Evolutionary conservation across 1,284 basidiomycete genomes (phyloP).

Genomic region (Sanghuangporus weigelae): DNA sequence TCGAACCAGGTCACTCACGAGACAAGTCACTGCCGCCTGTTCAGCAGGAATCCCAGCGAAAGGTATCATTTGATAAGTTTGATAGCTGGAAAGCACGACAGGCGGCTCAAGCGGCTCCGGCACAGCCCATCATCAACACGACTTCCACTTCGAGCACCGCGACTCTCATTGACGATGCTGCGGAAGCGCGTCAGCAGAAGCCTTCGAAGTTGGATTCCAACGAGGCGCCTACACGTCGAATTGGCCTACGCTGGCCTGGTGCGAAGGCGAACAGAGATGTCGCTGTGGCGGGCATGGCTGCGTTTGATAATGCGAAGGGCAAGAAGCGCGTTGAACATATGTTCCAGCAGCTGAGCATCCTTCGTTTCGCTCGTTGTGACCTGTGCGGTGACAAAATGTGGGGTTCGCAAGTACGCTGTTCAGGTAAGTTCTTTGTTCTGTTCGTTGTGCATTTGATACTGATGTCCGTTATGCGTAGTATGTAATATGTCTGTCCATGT

Average conservation of each 20-base stretch:
- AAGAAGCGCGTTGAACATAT: constrained; percentile 63
- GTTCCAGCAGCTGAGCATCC: constrained; percentile 86
- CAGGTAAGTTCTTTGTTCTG: constrained; percentile 46
- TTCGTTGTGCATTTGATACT: background rate
- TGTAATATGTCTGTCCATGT: constrained; percentile 73
- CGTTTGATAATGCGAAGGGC: constrained; percentile 25
- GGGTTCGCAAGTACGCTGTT: constrained; percentile 90
- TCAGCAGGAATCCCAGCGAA: constrained; percentile 1
- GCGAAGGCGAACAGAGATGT: constrained; percentile 30
- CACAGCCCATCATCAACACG: constrained; percentile 15
- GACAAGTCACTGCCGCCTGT: constrained; percentile 13
- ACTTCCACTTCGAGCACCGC: constrained; percentile 18
- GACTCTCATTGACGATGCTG: constrained; percentile 21
- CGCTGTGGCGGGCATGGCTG: background rate
- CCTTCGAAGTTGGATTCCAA: constrained; percentile 26
- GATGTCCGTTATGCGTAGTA: constrained; percentile 32
- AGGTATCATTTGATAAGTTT: constrained; percentile 10
- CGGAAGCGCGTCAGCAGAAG: constrained; percentile 25
- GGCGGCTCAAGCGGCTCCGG: background rate
- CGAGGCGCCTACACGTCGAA: constrained; percentile 34
- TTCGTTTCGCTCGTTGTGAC: constrained; percentile 90
- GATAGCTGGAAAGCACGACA: constrained; percentile 15
- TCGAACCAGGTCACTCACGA: constrained; percentile 39
- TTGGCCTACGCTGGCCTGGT: constrained; percentile 65
- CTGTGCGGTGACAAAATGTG: constrained; percentile 98